Conservation (phyloP, 1,139 yeast species). For the Geotrichum fermentans region DNA sequence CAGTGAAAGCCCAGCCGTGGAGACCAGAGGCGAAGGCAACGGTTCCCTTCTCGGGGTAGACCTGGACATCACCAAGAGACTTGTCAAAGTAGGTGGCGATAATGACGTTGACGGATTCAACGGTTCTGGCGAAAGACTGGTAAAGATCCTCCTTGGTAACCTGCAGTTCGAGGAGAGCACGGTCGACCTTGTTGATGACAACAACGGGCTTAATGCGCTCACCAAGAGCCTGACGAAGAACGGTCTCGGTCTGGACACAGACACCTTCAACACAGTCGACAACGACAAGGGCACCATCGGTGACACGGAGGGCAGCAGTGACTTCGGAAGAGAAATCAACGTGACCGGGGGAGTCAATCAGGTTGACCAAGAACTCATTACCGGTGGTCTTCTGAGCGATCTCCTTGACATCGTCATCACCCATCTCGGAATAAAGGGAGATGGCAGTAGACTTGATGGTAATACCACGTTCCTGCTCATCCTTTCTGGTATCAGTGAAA, state of each 20-base stretch:
- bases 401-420: constrained; percentile 89
- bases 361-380: constrained; percentile 91
- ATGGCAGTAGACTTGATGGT: constrained; percentile 98
- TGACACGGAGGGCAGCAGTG: constrained; percentile 99
- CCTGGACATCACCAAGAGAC: constrained; percentile 93
- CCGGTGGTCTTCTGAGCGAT: constrained; percentile 94
- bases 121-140: constrained; percentile 97
- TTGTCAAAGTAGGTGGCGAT: constrained; percentile 92
- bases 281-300: constrained; percentile 99
- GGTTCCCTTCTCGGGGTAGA: constrained; percentile 98
- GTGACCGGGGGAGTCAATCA: constrained; percentile 99
- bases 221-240: constrained; percentile 97
- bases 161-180: constrained; percentile 98
- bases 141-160: constrained; percentile 98
- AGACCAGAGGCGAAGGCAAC: constrained; percentile 99
- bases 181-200: constrained; percentile 97
- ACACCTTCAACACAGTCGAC: constrained; percentile 99
- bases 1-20: constrained; percentile 99
- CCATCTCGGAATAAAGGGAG: constrained; percentile 87
- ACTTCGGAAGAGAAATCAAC: constrained; percentile 99
- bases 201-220: constrained; percentile 99
- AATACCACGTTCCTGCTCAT: constrained; percentile 99
- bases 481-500: constrained; percentile 99
- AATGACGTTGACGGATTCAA: constrained; percentile 97
- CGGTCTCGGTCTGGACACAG: constrained; percentile 99